Conservation (phyloP, 192 early-diverging fungal genomes). For the Linnemannia zychae region DNA sequence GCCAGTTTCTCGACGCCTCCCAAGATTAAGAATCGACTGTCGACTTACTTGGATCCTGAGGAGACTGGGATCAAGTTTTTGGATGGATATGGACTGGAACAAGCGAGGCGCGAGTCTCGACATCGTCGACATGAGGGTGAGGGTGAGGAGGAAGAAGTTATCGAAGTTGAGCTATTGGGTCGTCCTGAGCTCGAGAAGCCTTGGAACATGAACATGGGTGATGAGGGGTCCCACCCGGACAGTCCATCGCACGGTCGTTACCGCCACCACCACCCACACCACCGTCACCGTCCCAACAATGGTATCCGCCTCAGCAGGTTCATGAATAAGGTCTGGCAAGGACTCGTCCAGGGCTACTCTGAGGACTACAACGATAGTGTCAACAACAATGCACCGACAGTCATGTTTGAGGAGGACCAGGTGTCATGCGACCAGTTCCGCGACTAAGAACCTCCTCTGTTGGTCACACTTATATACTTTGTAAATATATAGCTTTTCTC, state of each 20-base stretch:
- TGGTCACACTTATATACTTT: not conserved
- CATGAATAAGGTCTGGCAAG: slow-evolving; percentile 9
- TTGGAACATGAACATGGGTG: not conserved
- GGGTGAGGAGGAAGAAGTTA: not conserved
- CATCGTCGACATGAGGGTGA: not conserved
- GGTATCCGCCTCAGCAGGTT: not conserved
- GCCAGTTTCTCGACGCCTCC: slow-evolving; percentile 44
- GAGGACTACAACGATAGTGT: not conserved
- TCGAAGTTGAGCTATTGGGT: slow-evolving; percentile 6
- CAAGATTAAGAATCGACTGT: slow-evolving; percentile 31
- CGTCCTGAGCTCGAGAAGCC: slow-evolving; percentile 13
- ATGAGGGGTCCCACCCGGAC: not conserved
- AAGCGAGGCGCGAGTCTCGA: slow-evolving; percentile 15
- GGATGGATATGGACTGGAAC: slow-evolving; percentile 38
- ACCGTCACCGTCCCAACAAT: not conserved
- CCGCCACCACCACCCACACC: not conserved
- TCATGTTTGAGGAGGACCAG: not conserved
- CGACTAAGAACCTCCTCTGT: not conserved
- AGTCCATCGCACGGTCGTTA: not conserved
- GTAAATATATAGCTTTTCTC: not conserved
- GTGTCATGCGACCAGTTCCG: not conserved
- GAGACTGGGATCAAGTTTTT: slow-evolving; percentile 21
- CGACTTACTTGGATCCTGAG: slow-evolving; percentile 49
- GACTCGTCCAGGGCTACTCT: not conserved
- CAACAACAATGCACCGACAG: not conserved